Evolutionary conservation across 495 filamentous ascomycete species (phyloP).

Genomic region (Aspergillus bertholletiae): DNA sequence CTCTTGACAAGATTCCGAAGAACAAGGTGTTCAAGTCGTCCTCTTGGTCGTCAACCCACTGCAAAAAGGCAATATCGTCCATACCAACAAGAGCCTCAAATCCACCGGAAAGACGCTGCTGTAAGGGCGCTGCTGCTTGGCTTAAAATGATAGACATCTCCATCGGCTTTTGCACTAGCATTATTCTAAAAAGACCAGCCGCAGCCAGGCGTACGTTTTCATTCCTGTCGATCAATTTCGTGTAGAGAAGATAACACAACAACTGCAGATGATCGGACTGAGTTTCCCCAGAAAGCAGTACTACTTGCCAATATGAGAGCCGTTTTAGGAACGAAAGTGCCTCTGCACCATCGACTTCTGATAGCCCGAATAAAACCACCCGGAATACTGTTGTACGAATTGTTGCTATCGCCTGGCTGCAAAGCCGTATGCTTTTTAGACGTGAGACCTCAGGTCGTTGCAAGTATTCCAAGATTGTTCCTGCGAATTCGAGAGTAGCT

Average conservation of each 20-base stretch:
- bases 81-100: slow-evolving; percentile 82
- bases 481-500: slow-evolving; percentile 81
- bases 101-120: slow-evolving; percentile 66
- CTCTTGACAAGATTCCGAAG: slow-evolving; percentile 68
- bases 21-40: slow-evolving; percentile 78
- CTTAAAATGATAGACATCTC: slow-evolving; percentile 71
- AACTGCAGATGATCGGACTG: slow-evolving; percentile 76
- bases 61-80: slow-evolving; percentile 80
- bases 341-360: slow-evolving; percentile 70
- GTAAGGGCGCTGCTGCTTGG: slow-evolving; percentile 63
- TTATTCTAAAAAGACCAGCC: slow-evolving; percentile 80
- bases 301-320: slow-evolving; percentile 91
- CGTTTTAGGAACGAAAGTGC: slow-evolving; percentile 70
- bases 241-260: slow-evolving; percentile 87
- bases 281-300: slow-evolving; percentile 71
- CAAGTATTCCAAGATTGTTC: slow-evolving; percentile 78
- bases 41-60: slow-evolving; percentile 84
- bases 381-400: slow-evolving; percentile 74
- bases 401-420: slow-evolving; percentile 69
- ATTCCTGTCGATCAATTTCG: slow-evolving; percentile 65
- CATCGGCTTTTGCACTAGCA: slow-evolving; percentile 89
- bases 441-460: slow-evolving; percentile 78
- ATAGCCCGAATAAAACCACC: slow-evolving; percentile 73
- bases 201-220: slow-evolving; percentile 68
- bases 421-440: slow-evolving; percentile 83